Evolutionary conservation across 2,329 filamentous ascomycete species (phyloP), one percentile per base, ranked within the genome.

Genomic region (Hypoxylon sp.): DNA sequence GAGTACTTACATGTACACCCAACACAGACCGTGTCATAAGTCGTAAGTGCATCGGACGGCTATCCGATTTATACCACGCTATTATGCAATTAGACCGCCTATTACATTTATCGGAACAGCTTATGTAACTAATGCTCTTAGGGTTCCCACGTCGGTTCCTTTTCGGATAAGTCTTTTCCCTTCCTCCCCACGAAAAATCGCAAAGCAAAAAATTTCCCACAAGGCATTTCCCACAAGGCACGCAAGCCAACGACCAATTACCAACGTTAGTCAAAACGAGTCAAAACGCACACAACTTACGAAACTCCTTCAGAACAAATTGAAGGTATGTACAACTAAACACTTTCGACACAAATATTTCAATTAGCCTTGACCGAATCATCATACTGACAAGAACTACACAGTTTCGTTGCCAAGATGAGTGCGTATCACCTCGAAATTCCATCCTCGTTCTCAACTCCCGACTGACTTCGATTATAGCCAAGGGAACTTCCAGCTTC

Each of bases 401-500:
- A 11, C 21, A 77, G 75, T 75, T 72, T 75, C 68, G 72, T 67
- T 68, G 73, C 71, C 76, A 78, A 77, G 70, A 78, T 78, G 76
- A 78, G 76, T 78, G 72, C 70, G 76, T 77, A 69, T 63, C 57
- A 64, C 51, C 63, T 60, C 64, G 49, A 69, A 63, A 53, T 51
- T 13, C 49, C 30, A 28, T 57, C 34, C 56, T 53, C 28, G 49
- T 25, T 55, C 11, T 52, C 60, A 63, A 64, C 63, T 41, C 53
- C 60, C 67, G 71, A 74, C 76, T 78, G 63, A 77, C 64, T 56
- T 50, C 67, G 65, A 62, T 63, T 72, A 45, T 71, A 79, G 77
- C 77, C 74, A 79, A 79, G 77, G 77, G 77, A 75, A 79, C 77
- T 71, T 77, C 75, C 73, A 78, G 76, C 69, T 79, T 79, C 76